Percentiles rank a stretch among this genome's conserved stretches.
phyloP scores from a whole-genome alignment of 2,329 filamentous ascomycete species.

The Xylariomycetidae sp. region DNA sequence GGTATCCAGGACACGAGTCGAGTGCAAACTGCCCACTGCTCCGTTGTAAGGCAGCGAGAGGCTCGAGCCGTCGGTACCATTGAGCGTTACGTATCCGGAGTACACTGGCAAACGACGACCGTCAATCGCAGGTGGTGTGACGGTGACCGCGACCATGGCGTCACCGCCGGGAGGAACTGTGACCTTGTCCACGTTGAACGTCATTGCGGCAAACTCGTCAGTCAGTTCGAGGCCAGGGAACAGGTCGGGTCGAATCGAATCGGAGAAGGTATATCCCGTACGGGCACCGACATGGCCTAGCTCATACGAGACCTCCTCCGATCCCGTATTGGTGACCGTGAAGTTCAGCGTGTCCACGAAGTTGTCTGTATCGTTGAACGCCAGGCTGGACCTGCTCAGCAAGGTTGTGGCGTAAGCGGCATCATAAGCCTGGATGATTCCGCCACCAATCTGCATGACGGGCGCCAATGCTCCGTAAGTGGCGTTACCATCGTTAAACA shows the following conservation, averaged over 20 bases:
- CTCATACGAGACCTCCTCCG: constrained; percentile 42
- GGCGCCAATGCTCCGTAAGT: constrained; percentile 37
- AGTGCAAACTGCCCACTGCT: constrained; percentile 31
- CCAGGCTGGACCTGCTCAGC: constrained; percentile 49
- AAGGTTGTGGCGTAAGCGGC: constrained; percentile 48
- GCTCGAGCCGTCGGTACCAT: constrained; percentile 34
- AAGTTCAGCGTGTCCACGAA: constrained; percentile 44
- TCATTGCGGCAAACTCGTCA: constrained; percentile 35
- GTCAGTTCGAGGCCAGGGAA: constrained; percentile 41
- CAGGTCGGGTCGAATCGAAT: constrained; percentile 28
- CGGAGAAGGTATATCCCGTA: constrained; percentile 47
- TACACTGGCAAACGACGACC: constrained; percentile 39
- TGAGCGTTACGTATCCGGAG: constrained; percentile 41
- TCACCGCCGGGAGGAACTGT: constrained; percentile 22
- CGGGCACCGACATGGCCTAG: constrained; percentile 44
- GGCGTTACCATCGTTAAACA: constrained; percentile 24
- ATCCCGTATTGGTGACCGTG: constrained; percentile 48
- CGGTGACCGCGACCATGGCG: constrained; percentile 35
- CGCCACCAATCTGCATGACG: constrained; percentile 54
- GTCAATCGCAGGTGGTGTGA: constrained; percentile 36
- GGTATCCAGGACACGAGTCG: constrained; percentile 27
- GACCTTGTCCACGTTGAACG: constrained; percentile 30
- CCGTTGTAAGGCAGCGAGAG: constrained; percentile 29
- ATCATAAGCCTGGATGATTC: constrained; percentile 54
- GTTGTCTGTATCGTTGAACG: constrained; percentile 60